These are phyloP conservation scores for Aspergillus sclerotioniger DNA, from an alignment of 495 filamentous ascomycete genomes.

Conservation along the genomic window DNA sequence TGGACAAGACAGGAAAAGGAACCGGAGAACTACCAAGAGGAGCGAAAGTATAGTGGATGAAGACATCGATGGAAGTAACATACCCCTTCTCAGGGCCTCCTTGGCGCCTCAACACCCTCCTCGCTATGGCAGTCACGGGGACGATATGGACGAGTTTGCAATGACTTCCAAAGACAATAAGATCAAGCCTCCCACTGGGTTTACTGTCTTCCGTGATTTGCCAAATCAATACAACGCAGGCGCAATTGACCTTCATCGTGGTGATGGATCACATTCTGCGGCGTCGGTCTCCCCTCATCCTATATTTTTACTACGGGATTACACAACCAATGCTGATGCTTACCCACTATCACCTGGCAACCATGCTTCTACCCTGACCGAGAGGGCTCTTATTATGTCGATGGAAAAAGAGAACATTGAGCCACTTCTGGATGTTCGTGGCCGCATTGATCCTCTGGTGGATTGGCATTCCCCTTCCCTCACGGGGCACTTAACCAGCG, in stretches of 20 bases:
- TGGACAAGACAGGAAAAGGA: conserved; percentile 25
- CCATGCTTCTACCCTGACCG: conserved; percentile 12
- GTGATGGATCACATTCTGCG: conserved; percentile 11
- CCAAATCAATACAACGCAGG: conserved; percentile 10
- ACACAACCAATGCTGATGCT: conserved; percentile 1
- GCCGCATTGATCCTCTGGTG: conserved; percentile 28
- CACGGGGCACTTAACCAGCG: conserved; percentile 27
- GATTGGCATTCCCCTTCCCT: conserved; percentile 32
- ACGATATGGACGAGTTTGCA: conserved; percentile 32
- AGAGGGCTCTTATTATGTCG: conserved; percentile 1
- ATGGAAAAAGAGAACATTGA: conserved; percentile 47
- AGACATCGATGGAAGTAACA: neutral
- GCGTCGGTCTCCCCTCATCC: conserved; percentile 26
- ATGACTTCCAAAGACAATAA: conserved; percentile 25
- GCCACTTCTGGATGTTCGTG: conserved; percentile 36
- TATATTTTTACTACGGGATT: conserved; percentile 19
- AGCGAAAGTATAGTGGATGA: conserved; percentile 4
- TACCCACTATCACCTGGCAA: conserved; percentile 15
- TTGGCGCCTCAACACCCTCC: conserved; percentile 7
- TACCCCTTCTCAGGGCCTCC: conserved; percentile 9
- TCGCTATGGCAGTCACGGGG: conserved; percentile 8
- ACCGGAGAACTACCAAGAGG: conserved; percentile 14
- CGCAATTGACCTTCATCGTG: conserved; percentile 13
- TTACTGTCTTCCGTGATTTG: conserved; percentile 40
- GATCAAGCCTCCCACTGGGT: conserved; percentile 22